Evolutionary conservation across 2,329 filamentous ascomycete genomes (phyloP).

Genomic region (Penicillium sp.): DNA sequence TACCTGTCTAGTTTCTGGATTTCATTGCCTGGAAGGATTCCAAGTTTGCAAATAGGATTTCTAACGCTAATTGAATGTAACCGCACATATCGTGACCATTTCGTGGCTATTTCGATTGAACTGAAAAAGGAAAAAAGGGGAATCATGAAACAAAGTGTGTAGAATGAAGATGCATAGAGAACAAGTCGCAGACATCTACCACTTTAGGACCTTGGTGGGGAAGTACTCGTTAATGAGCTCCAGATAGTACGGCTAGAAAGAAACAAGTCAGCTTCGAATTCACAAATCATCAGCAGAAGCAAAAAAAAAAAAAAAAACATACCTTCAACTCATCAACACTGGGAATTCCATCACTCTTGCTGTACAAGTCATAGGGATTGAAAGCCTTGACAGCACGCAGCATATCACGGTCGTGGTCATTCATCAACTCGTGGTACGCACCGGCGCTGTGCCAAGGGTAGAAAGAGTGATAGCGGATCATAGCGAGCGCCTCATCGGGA

Average conservation of each 20-base stretch:
- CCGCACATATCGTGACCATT: background rate
- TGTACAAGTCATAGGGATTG: constrained; percentile 89
- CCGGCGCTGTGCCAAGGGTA: constrained; percentile 86
- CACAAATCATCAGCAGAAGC: background rate
- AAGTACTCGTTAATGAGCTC: constrained; percentile 74
- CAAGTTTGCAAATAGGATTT: background rate
- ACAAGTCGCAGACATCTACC: constrained; percentile 49
- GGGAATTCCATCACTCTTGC: constrained; percentile 81
- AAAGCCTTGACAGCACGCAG: constrained; percentile 78
- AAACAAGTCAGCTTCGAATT: background rate
- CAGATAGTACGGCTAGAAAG: constrained; percentile 61
- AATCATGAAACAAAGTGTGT: constrained; percentile 16
- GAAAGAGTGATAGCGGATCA: constrained; percentile 92
- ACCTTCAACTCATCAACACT: constrained; percentile 70
- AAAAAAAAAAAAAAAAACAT: background rate
- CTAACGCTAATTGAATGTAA: constrained; percentile 6
- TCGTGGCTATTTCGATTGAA: background rate
- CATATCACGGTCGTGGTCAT: constrained; percentile 75
- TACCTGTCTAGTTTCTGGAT: background rate
- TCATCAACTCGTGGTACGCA: constrained; percentile 80
- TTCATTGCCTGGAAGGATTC: background rate
- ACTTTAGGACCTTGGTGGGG: constrained; percentile 64
- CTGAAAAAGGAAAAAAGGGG: constrained; percentile 11
- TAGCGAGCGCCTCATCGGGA: constrained; percentile 78
- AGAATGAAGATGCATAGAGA: constrained; percentile 2